phyloP scores from a whole-genome alignment of 2,329 filamentous ascomycete genomes.

The Beauveria scarabaeidicola region DNA sequence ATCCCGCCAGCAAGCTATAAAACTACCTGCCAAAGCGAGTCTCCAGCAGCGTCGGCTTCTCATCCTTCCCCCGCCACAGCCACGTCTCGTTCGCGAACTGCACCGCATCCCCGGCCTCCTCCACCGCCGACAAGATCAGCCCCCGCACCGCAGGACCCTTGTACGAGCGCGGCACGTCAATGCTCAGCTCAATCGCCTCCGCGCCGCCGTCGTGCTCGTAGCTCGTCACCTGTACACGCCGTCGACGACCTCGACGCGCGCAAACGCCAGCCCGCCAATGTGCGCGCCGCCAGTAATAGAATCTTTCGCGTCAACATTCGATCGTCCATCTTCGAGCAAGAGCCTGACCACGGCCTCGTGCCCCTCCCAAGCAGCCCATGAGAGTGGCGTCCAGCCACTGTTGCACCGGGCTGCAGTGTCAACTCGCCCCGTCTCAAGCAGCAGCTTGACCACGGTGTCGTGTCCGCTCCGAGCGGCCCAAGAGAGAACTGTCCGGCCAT shows the following conservation, averaged over 20 bases:
- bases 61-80: conserved; percentile 27
- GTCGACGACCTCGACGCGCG: conserved; percentile 21
- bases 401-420: no score
- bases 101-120: conserved; percentile 10
- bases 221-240: conserved; percentile 19
- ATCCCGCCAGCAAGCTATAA: conserved; percentile 20
- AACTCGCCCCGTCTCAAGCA: no score
- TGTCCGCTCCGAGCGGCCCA: no score
- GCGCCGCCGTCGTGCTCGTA: conserved; percentile 2
- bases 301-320: no score
- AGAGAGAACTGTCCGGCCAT: no score
- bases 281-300: conserved; percentile 14
- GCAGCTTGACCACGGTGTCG: no score
- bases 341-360: no score
- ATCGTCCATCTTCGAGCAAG: no score
- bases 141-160: conserved; percentile 12
- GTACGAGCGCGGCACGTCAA: conserved; percentile 18
- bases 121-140: conserved; percentile 11
- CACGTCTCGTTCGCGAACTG: conserved; percentile 31
- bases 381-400: no score
- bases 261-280: conserved; percentile 19
- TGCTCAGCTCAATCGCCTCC: conserved; percentile 22
- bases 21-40: conserved; percentile 21
- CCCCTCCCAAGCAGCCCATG: no score
- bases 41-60: conserved; percentile 24